These are phyloP conservation scores for Microascus cirrosus DNA, from an alignment of 2,329 filamentous ascomycete genomes.

Conservation along the genomic window DNA sequence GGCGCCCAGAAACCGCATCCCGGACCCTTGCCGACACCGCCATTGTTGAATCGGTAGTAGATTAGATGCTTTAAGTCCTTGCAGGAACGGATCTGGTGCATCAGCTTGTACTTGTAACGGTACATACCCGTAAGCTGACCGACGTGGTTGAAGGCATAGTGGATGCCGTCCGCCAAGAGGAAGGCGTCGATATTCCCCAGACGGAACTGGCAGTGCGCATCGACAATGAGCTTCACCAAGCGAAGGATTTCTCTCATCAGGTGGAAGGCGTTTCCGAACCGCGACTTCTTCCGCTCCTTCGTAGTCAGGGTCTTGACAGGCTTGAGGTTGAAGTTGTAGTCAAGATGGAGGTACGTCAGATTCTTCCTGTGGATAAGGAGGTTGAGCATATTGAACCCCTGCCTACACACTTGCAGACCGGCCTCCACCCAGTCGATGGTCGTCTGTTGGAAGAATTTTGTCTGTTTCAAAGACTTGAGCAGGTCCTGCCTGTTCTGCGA, in stretches of 20 bases:
- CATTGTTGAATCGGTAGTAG: constrained; percentile 97
- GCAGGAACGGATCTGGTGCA: constrained; percentile 98
- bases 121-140: constrained; percentile 99
- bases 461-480: constrained; percentile 80
- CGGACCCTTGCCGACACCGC: constrained; percentile 91
- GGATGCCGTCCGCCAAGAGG: constrained; percentile 92
- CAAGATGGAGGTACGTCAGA: constrained; percentile 91
- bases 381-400: constrained; percentile 99
- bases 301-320: constrained; percentile 97
- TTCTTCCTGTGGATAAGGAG: constrained; percentile 97
- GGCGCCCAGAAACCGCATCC: constrained; percentile 99
- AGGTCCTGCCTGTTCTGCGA: constrained; percentile 91
- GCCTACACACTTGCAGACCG: constrained; percentile 91
- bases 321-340: constrained; percentile 99
- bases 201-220: constrained; percentile 95
- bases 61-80: constrained; percentile 99
- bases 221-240: constrained; percentile 92
- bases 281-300: constrained; percentile 98
- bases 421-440: constrained; percentile 99
- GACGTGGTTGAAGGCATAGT: constrained; percentile 99
- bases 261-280: constrained; percentile 98
- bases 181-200: constrained; percentile 98
- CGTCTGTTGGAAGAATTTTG: constrained; percentile 99
- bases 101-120: constrained; percentile 99
- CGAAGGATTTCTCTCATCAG: constrained; percentile 96